Conservation (phyloP, 345 rosid genomes). For the Ailanthus altissimus region DNA sequence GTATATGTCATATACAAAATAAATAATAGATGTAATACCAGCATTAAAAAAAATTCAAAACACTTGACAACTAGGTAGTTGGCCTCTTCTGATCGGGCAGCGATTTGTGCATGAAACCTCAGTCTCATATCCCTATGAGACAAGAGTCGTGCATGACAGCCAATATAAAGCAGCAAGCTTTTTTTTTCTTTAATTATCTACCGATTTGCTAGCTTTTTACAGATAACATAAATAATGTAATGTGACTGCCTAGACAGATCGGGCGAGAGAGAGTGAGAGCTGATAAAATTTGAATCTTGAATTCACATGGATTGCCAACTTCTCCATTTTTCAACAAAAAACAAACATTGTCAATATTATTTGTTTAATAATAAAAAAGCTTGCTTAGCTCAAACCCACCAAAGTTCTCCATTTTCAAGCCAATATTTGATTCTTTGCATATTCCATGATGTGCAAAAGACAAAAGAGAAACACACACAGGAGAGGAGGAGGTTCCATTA, state of each 20-base stretch:
- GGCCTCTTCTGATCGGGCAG: neutral
- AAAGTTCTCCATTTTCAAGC: neutral
- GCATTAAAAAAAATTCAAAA: too few relatives aligned
- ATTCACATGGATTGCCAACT: conserved; percentile 1
- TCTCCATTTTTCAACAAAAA: neutral
- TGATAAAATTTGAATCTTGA: neutral
- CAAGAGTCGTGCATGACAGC: conserved; percentile 25
- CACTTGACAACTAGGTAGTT: too few relatives aligned
- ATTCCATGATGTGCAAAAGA: conserved; percentile 18
- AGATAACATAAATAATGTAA: conserved; percentile 8
- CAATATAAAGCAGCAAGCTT: neutral
- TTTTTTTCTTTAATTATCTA: neutral
- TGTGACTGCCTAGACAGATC: neutral
- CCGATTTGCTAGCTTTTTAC: neutral
- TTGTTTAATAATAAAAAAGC: neutral
- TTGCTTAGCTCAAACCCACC: neutral
- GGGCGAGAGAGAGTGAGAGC: too few relatives aligned
- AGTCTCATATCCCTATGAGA: neutral
- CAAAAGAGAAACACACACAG: neutral
- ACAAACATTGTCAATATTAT: neutral
- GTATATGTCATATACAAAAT: too few relatives aligned
- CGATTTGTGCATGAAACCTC: conserved; percentile 1
- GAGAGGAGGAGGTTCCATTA: conserved; percentile 8
- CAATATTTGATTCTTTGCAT: conserved; percentile 6
- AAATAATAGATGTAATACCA: too few relatives aligned